These are phyloP conservation scores for Boletus barrowsii DNA, from an alignment of 768 basidiomycete species.

Conservation along the genomic window DNA sequence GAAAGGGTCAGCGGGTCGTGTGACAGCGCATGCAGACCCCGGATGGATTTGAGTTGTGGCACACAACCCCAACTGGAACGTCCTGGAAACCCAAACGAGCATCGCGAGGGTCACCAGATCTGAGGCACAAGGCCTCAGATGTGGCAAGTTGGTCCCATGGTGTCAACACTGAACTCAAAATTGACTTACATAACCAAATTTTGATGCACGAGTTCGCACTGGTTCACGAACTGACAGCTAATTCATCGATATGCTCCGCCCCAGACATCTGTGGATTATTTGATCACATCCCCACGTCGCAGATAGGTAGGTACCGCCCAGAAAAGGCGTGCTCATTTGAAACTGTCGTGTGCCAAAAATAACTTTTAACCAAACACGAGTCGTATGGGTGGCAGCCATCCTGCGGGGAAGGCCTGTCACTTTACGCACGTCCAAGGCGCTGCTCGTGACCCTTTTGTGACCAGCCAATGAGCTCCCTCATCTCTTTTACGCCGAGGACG, in stretches of 20 bases:
- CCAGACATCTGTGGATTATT: conserved; percentile 9
- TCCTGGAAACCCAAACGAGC: conserved; percentile 1
- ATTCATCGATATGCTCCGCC: conserved; percentile 6
- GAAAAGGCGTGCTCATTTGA: conserved; percentile 5
- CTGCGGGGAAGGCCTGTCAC: conserved; percentile 6
- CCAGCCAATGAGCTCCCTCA: conserved; percentile 80
- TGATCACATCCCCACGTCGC: conserved; percentile 19
- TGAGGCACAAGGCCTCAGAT: conserved; percentile 1
- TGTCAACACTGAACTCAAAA: conserved; percentile 7
- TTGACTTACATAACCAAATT: neutral
- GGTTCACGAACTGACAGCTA: conserved; percentile 6
- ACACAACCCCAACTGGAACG: neutral
- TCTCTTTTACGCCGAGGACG: conserved; percentile 64
- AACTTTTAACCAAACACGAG: conserved; percentile 5
- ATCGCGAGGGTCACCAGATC: neutral
- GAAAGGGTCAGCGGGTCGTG: conserved; percentile 17
- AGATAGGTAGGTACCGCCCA: conserved; percentile 16
- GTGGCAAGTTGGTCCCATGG: conserved; percentile 12
- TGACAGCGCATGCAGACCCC: conserved; percentile 5
- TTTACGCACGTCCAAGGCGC: conserved; percentile 16
- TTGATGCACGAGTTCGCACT: conserved; percentile 1
- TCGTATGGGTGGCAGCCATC: conserved; percentile 6
- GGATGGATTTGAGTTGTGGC: neutral
- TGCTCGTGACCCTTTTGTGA: conserved; percentile 29
- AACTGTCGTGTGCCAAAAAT: conserved; percentile 20